These are phyloP conservation scores for Hyphopichia wangnamkhiaoensis DNA, from an alignment of 1,139 yeast species.

Conservation along the genomic window DNA sequence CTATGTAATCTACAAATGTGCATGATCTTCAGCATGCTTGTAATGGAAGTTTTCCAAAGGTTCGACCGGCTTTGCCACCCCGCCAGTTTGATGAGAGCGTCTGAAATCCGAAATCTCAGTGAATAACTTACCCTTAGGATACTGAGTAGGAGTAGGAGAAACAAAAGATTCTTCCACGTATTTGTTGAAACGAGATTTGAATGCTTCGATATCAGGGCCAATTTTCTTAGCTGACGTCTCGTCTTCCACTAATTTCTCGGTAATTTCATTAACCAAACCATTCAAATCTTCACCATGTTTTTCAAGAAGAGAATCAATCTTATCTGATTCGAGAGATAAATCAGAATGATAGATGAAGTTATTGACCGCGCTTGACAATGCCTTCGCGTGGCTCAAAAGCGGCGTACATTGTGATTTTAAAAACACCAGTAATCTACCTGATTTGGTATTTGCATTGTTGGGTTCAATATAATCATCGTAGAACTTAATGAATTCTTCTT, in stretches of 20 bases:
- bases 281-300: slow-evolving; percentile 8
- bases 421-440: slow-evolving; percentile 62
- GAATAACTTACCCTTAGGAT: slow-evolving; percentile 27
- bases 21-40: slow-evolving; percentile 5
- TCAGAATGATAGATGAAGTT: slow-evolving; percentile 27
- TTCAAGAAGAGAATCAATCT: slow-evolving; percentile 26
- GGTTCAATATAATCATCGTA: slow-evolving; percentile 49
- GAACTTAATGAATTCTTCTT: slow-evolving; percentile 58
- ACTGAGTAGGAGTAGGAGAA: slow-evolving; percentile 20
- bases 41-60: slow-evolving; percentile 34
- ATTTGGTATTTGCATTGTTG: slow-evolving; percentile 22
- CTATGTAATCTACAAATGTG: slow-evolving; percentile 1
- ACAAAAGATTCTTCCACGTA: not conserved
- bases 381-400: slow-evolving; percentile 21
- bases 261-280: slow-evolving; percentile 5
- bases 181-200: slow-evolving; percentile 14
- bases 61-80: slow-evolving; percentile 32
- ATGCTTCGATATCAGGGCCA: not conserved
- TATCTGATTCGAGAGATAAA: slow-evolving; percentile 26
- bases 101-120: slow-evolving; percentile 26
- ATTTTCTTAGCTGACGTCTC: not conserved
- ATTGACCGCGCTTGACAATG: slow-evolving; percentile 26
- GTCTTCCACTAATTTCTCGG: slow-evolving; percentile 4
- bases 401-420: slow-evolving; percentile 60
- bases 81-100: slow-evolving; percentile 24